Conservation (phyloP, 352 stramenopile species). For the Phytophthora kernoviae region DNA sequence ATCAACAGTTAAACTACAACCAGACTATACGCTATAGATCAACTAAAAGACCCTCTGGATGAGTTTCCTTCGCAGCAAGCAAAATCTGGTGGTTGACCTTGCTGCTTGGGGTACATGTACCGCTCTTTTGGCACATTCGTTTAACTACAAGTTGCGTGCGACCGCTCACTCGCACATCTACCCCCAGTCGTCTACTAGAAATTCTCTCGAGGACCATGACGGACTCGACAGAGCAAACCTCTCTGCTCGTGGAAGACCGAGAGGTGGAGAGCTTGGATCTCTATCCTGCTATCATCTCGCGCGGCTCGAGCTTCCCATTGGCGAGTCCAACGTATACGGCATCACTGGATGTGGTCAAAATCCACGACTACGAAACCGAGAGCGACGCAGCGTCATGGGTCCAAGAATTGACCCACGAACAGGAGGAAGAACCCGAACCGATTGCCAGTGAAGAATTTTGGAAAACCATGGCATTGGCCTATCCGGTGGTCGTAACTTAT, state of each 20-base stretch:
- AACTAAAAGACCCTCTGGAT: too few species aligned
- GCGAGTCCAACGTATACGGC: slow-evolving; percentile 53
- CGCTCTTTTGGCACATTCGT: neutral
- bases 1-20: too few species aligned
- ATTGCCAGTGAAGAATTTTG: slow-evolving; percentile 48
- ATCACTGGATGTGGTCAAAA: slow-evolving; percentile 45
- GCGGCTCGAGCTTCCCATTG: slow-evolving; percentile 55
- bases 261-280: slow-evolving; percentile 24
- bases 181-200: neutral
- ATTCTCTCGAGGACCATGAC: slow-evolving; percentile 3
- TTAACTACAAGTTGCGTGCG: neutral
- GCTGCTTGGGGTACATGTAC: neutral
- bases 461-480: slow-evolving; percentile 49
- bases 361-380: slow-evolving; percentile 40
- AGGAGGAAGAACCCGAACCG: slow-evolving; percentile 44
- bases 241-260: slow-evolving; percentile 18
- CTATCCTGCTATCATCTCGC: slow-evolving; percentile 46
- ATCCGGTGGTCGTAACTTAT: slow-evolving; percentile 56
- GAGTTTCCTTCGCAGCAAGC: neutral
- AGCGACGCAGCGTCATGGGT: slow-evolving; percentile 24
- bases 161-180: slow-evolving; percentile 1
- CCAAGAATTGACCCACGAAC: slow-evolving; percentile 29
- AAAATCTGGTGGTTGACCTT: slow-evolving; percentile 6
- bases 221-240: slow-evolving; percentile 19
- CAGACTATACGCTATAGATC: too few species aligned